Percentiles rank a stretch among this genome's conserved stretches.
Evolutionary conservation across 768 basidiomycete genomes (phyloP).

Genomic region (Cyclocybe cylindracea): DNA sequence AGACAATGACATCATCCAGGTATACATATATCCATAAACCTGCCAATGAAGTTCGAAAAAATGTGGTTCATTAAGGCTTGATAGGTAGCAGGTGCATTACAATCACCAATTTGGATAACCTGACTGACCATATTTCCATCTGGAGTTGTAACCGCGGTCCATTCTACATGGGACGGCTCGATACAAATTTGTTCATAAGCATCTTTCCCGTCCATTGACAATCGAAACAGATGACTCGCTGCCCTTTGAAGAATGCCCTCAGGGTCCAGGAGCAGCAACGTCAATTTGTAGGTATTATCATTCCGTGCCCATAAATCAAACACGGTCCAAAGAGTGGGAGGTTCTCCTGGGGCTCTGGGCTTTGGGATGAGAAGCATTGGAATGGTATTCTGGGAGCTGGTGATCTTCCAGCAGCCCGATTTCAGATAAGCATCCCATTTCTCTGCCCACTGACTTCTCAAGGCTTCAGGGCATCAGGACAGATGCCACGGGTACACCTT

Average conservation of each 20-base stretch:
- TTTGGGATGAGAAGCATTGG: slow-evolving; percentile 37
- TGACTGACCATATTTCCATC: slow-evolving; percentile 42
- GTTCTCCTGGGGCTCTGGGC: slow-evolving; percentile 18
- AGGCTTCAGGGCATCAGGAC: slow-evolving; percentile 37
- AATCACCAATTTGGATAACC: slow-evolving; percentile 32
- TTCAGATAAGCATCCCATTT: slow-evolving; percentile 29
- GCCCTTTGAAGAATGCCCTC: slow-evolving; percentile 36
- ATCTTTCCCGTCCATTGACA: slow-evolving; percentile 37
- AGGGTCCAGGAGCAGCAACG: slow-evolving; percentile 40
- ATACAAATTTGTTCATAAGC: slow-evolving; percentile 44
- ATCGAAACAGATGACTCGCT: slow-evolving; percentile 24
- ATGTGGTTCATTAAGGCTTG: slow-evolving; percentile 44
- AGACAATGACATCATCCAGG: slow-evolving; percentile 43
- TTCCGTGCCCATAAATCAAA: slow-evolving; percentile 37
- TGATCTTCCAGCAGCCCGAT: slow-evolving; percentile 29
- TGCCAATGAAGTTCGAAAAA: slow-evolving; percentile 32
- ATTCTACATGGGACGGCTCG: slow-evolving; percentile 19
- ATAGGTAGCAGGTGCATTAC: slow-evolving; percentile 39
- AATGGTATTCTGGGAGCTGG: slow-evolving; percentile 28
- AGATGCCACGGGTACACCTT: slow-evolving; percentile 32
- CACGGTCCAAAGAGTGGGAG: slow-evolving; percentile 26
- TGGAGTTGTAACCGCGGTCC: slow-evolving; percentile 31
- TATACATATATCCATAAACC: slow-evolving; percentile 38
- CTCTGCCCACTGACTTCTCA: slow-evolving; percentile 28
- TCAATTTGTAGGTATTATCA: slow-evolving; percentile 36